Percentiles rank a stretch among this genome's conserved stretches.
Evolutionary conservation across 1,139 yeast species (phyloP).

Genomic region (Tardiomyces depauwii): DNA sequence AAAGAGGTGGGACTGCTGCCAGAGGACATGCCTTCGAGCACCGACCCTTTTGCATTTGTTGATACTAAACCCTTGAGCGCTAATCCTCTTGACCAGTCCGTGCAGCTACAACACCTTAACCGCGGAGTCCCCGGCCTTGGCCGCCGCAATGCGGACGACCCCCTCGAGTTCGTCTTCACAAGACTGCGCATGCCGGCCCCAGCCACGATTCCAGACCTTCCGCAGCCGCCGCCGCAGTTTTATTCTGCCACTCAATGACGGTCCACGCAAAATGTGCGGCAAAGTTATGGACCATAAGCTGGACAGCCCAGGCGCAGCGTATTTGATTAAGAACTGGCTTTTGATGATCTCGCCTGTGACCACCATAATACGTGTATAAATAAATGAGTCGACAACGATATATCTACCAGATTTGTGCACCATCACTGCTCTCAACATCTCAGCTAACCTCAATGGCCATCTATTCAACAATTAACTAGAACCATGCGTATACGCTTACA

Average conservation of each 20-base stretch:
- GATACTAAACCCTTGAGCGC: constrained; percentile 3
- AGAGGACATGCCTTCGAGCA: constrained; percentile 9
- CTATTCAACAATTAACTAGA: not conserved
- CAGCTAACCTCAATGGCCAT: too few species aligned
- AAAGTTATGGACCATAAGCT: too few species aligned
- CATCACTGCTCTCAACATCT: too few species aligned
- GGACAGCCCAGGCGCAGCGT: too few species aligned
- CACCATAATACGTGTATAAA: too few species aligned
- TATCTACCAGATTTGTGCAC: too few species aligned
- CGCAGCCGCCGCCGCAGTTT: constrained; percentile 16
- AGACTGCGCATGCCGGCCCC: constrained; percentile 13
- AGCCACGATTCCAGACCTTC: constrained; percentile 12
- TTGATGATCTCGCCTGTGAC: too few species aligned
- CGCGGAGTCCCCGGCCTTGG: constrained; percentile 14
- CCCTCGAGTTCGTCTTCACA: constrained; percentile 6
- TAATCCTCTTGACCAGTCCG: constrained; percentile 13
- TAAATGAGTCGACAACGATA: too few species aligned
- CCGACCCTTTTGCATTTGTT: constrained; percentile 5
- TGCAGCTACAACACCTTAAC: constrained; percentile 8
- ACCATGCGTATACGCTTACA: constrained; percentile 34
- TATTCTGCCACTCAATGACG: constrained; percentile 2
- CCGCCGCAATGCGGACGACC: constrained; percentile 5
- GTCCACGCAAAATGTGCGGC: too few species aligned
- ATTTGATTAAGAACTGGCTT: too few species aligned
- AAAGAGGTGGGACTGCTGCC: constrained; percentile 18